Base-by-base conservation (phyloP, 352 stramenopile species). In the Pythium vanterpoolii region DNA sequence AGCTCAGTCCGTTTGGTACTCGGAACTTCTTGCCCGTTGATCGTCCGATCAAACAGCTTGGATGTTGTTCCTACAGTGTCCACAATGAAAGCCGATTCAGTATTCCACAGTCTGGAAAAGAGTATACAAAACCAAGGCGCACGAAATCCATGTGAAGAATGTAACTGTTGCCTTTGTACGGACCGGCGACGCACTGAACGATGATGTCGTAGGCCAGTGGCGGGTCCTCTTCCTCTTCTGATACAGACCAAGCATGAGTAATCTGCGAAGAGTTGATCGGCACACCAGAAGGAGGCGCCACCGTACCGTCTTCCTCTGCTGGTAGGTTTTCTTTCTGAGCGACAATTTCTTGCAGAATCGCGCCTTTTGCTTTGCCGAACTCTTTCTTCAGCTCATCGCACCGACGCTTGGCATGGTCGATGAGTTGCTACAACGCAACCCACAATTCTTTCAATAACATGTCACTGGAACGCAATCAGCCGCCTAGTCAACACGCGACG, bases 11-110 rank as follows among this genome's bases (percentile, higher is more conserved):
- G 46, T 81, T 71, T 30, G 86, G 83, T 14, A 70, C 55, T 18
- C 79, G 77, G 39, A 90, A 95, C 56, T 95, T 95, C 48, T 81
- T 80, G 33, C 83, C 83, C 10, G 79, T 91, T 27, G 86, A 95
- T 36, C 86, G 77, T 4, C 86, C 86, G 21, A 95, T 74, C 52
- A 90, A 73, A 46, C 79, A 90, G 28, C 73, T 77, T 8, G 65
- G 73, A 53, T 85, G 79, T 42, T 68, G 18, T 10, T 63, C 52
- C 60, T 62, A 13, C 10, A 38, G n/a, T 14, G 26, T 24, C 11
- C n/a, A 24, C 26, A 51, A 24, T n/a, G 18, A 23, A 31, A 19
- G 10, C 13, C 34, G 34, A 6, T 13, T 42, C 13, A 42, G 34
- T 42, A 42, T 21, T 42, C 34, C 34, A 1, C 34, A 19, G 3